Conservation (phyloP, 345 rosid genomes). For the Durio zibethinus region DNA sequence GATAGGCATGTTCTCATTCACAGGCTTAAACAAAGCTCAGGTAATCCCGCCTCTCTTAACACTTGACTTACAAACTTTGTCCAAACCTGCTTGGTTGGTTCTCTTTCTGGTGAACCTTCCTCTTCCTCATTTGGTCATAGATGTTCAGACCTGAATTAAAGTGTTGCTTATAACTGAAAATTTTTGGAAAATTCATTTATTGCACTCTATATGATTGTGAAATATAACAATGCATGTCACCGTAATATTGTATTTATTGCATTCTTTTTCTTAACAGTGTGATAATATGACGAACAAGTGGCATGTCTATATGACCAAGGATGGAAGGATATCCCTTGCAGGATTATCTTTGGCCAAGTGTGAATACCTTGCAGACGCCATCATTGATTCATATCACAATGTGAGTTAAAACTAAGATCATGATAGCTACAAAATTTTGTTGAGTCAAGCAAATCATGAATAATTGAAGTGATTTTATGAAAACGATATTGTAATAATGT, state of each 20-base stretch:
- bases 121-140: too few species aligned
- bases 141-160: too few species aligned
- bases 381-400: conserved; percentile 76
- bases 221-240: neutral
- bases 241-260: neutral
- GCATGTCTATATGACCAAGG: conserved; percentile 96
- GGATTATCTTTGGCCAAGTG: conserved; percentile 92
- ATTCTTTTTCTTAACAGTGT: conserved; percentile 36
- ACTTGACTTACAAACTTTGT: too few species aligned
- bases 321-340: conserved; percentile 90
- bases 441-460: conserved; percentile 3
- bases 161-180: too few species aligned
- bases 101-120: too few species aligned
- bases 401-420: conserved; percentile 43
- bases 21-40: conserved; percentile 90
- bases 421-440: conserved; percentile 14
- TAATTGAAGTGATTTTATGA: neutral
- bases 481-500: conserved; percentile 23
- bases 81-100: too few species aligned
- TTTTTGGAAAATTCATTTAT: neutral
- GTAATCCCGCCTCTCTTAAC: conserved; percentile 36
- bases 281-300: conserved; percentile 91
- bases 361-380: conserved; percentile 88
- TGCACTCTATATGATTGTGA: neutral
- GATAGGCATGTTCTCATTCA: conserved; percentile 98